Evolutionary conservation across 2,329 filamentous ascomycete species (phyloP).

Genomic region (Aspergillus glaucus): DNA sequence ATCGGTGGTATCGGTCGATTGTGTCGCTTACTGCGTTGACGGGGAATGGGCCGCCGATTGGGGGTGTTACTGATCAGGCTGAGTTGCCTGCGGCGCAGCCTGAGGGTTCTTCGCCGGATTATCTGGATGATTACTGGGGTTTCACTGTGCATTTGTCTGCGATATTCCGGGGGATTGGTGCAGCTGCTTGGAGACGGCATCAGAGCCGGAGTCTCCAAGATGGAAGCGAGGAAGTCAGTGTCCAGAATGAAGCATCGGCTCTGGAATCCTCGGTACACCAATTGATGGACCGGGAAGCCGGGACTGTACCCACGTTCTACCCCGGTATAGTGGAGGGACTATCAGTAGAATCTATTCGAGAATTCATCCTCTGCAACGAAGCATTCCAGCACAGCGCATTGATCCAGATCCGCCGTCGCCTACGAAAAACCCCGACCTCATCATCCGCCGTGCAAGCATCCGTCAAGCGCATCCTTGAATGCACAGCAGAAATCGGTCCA

Average conservation of each 20-base stretch:
- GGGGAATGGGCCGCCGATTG: constrained; percentile 32
- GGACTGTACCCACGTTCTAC: constrained; percentile 27
- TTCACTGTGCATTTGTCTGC: constrained; percentile 35
- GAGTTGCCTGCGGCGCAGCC: constrained; percentile 9
- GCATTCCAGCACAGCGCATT: constrained; percentile 40
- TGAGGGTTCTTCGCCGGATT: constrained; percentile 20
- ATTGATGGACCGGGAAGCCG: constrained; percentile 28
- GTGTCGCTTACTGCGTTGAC: constrained; percentile 38
- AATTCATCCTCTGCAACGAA: constrained; percentile 37
- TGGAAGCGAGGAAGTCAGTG: constrained; percentile 4
- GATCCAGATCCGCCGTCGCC: constrained; percentile 37
- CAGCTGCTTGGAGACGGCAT: constrained; percentile 27
- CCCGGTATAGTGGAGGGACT: constrained; percentile 29
- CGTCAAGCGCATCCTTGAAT: constrained; percentile 35
- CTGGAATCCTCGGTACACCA: constrained; percentile 29
- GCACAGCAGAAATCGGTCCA: constrained; percentile 32
- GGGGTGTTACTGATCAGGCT: constrained; percentile 15
- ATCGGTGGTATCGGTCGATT: constrained; percentile 38
- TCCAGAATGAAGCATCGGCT: constrained; percentile 23
- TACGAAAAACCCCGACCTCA: constrained; percentile 26
- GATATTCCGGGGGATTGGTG: constrained; percentile 35
- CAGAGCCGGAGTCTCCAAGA: constrained; percentile 10
- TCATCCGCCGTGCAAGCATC: constrained; percentile 29
- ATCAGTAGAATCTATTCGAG: constrained; percentile 24
- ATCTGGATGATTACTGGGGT: constrained; percentile 39